Conservation (phyloP, 108 stramenopile genomes). For the Parietichytrium sp. region DNA sequence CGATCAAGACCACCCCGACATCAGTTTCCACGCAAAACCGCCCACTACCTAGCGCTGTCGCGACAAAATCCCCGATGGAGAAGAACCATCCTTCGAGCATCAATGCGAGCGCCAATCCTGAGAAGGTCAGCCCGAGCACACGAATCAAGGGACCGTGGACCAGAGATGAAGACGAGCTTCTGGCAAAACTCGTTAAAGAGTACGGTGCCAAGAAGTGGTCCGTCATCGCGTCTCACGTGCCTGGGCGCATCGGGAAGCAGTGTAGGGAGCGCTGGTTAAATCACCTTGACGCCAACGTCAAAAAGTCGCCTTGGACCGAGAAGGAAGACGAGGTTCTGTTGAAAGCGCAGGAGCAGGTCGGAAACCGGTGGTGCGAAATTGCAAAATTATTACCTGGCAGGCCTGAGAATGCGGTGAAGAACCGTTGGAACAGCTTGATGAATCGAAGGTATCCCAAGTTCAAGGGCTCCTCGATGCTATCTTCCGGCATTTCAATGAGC, state of each 20-base stretch:
- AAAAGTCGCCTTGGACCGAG: slow-evolving; percentile 43
- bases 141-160: slow-evolving; percentile 48
- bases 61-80: neutral
- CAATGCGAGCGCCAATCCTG: neutral
- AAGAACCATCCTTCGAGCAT: neutral
- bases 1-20: neutral
- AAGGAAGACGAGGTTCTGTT: slow-evolving; percentile 40
- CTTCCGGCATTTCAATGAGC: too few relatives aligned
- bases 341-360: slow-evolving; percentile 17
- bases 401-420: slow-evolving; percentile 69
- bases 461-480: neutral
- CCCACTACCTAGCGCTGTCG: neutral
- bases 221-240: slow-evolving; percentile 40
- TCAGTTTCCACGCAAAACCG: neutral
- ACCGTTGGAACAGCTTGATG: slow-evolving; percentile 69
- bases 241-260: slow-evolving; percentile 46
- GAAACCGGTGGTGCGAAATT: slow-evolving; percentile 68
- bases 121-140: neutral
- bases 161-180: slow-evolving; percentile 40
- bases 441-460: slow-evolving; percentile 58
- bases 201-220: slow-evolving; percentile 46
- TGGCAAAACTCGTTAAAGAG: slow-evolving; percentile 31
- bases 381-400: slow-evolving; percentile 66
- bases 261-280: slow-evolving; percentile 50
- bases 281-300: slow-evolving; percentile 46